phyloP scores from a whole-genome alignment of 441 rosid species.

The Erysimum pusillum region DNA sequence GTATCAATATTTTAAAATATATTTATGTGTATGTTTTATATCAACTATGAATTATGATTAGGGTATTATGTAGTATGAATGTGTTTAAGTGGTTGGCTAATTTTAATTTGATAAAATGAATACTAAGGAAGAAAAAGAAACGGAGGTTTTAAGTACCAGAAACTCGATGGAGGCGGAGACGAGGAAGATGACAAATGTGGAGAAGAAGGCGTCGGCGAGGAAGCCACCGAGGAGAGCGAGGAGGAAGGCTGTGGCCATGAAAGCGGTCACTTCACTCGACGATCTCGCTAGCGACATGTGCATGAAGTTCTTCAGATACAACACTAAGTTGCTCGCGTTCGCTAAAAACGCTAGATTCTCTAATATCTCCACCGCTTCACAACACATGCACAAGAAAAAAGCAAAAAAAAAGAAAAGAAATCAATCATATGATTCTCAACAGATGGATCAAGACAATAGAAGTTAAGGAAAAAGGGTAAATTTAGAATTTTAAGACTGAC shows the following conservation, averaged over 20 bases:
- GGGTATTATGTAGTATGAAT: not conserved
- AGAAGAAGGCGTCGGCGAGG: conserved; percentile 86
- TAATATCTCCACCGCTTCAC: conserved; percentile 74
- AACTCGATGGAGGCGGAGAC: conserved; percentile 77
- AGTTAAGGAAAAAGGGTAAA: not conserved
- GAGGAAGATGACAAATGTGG: conserved; percentile 74
- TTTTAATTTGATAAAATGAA: not conserved
- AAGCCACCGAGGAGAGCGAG: conserved; percentile 94
- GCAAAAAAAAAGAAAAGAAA: not conserved
- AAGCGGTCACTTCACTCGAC: conserved; percentile 84
- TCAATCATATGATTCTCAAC: not conserved
- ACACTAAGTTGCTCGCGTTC: conserved; percentile 93
- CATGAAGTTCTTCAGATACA: conserved; percentile 71
- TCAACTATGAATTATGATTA: not conserved
- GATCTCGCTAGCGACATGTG: conserved; percentile 81
- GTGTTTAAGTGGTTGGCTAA: not conserved
- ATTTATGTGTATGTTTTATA: not conserved
- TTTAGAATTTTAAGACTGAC: conserved; percentile 45
- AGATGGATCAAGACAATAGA: not conserved
- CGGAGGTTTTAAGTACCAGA: conserved; percentile 56
- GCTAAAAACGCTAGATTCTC: conserved; percentile 95
- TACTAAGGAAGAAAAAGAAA: not conserved
- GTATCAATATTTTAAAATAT: not conserved
- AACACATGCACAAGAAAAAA: not conserved
- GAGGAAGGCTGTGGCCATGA: conserved; percentile 97